A percentile compares a stretch with the other conserved stretches of the same genome.
Conservation (phyloP, 2,329 filamentous ascomycete species). For the Amauroascus verrucosus region DNA sequence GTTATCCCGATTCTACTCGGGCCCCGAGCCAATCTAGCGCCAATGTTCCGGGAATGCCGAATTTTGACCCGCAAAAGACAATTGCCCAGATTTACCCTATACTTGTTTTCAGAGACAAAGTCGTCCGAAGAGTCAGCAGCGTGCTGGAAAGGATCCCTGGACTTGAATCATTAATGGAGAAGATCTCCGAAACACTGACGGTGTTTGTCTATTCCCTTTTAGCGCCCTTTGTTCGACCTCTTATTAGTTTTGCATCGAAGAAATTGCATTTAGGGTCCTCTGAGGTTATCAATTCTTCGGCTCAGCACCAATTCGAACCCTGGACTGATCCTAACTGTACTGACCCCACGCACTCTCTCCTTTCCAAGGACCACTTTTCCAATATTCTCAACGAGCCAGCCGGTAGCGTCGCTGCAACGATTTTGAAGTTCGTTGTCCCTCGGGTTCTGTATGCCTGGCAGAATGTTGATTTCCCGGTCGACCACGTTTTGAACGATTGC, state of each 20-base stretch:
- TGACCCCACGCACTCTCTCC: constrained; percentile 71
- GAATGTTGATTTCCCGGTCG: constrained; percentile 67
- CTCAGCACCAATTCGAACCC: constrained; percentile 65
- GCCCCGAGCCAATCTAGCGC: constrained; percentile 18
- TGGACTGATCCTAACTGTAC: constrained; percentile 67
- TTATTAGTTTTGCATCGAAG: constrained; percentile 79
- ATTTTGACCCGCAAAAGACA: constrained; percentile 69
- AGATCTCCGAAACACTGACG: constrained; percentile 85
- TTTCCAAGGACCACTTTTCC: constrained; percentile 76
- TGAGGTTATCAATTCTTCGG: constrained; percentile 55
- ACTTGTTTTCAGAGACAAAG: constrained; percentile 82
- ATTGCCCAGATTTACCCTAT: constrained; percentile 86
- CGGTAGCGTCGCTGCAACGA: constrained; percentile 60
- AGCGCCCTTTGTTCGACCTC: constrained; percentile 81
- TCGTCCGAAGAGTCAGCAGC: constrained; percentile 74
- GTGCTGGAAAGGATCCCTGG: constrained; percentile 89
- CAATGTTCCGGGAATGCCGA: constrained; percentile 62
- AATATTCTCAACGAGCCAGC: constrained; percentile 68
- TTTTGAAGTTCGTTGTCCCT: constrained; percentile 78
- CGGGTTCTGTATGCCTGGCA: constrained; percentile 90
- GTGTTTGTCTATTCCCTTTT: constrained; percentile 84
- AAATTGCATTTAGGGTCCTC: constrained; percentile 77
- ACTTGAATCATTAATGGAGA: constrained; percentile 78
- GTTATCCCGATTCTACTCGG: constrained; percentile 3
- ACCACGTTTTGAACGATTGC: constrained; percentile 75